These are phyloP conservation scores for Penicillium soppii DNA, from an alignment of 495 filamentous ascomycete species.

Conservation along the genomic window DNA sequence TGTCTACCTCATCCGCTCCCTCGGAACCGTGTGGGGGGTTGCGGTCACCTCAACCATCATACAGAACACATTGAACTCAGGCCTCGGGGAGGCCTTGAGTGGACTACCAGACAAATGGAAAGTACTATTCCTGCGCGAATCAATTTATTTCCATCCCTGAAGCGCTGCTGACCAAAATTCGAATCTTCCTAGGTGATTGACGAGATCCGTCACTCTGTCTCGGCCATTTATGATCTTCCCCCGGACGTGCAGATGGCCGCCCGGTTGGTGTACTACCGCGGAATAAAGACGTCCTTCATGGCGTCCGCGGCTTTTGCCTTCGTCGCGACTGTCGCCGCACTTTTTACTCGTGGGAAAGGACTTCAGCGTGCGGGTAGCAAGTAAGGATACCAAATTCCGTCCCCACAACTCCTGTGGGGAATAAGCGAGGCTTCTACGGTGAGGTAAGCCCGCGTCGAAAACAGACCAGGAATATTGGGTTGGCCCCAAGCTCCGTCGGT, in stretches of 20 bases:
- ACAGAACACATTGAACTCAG: slow-evolving; percentile 60
- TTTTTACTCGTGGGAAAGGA: slow-evolving; percentile 51
- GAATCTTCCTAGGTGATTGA: slow-evolving; percentile 49
- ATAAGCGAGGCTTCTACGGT: too few relatives aligned
- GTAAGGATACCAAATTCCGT: neutral
- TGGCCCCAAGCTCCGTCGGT: too few relatives aligned
- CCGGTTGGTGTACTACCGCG: slow-evolving; percentile 58
- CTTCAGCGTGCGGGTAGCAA: slow-evolving; percentile 24
- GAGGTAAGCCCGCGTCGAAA: too few relatives aligned
- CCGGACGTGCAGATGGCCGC: slow-evolving; percentile 60
- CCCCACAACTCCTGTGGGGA: too few relatives aligned
- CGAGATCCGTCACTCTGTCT: slow-evolving; percentile 61
- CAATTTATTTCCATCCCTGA: neutral
- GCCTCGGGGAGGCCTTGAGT: slow-evolving; percentile 56
- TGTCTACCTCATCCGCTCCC: slow-evolving; percentile 61
- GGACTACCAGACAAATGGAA: slow-evolving; percentile 65
- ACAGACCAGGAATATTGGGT: too few relatives aligned
- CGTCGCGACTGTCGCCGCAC: slow-evolving; percentile 48
- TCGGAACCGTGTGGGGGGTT: slow-evolving; percentile 64
- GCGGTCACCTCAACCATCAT: slow-evolving; percentile 62
- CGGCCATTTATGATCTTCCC: slow-evolving; percentile 51
- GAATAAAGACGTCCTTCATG: slow-evolving; percentile 54
- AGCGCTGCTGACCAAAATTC: slow-evolving; percentile 18
- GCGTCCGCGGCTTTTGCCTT: slow-evolving; percentile 52
- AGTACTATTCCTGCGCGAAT: slow-evolving; percentile 47